A percentile compares a stretch with the other conserved stretches of the same genome.
Evolutionary conservation across 805 yeast species (phyloP).

Genomic region (Candida parachauliodes): DNA sequence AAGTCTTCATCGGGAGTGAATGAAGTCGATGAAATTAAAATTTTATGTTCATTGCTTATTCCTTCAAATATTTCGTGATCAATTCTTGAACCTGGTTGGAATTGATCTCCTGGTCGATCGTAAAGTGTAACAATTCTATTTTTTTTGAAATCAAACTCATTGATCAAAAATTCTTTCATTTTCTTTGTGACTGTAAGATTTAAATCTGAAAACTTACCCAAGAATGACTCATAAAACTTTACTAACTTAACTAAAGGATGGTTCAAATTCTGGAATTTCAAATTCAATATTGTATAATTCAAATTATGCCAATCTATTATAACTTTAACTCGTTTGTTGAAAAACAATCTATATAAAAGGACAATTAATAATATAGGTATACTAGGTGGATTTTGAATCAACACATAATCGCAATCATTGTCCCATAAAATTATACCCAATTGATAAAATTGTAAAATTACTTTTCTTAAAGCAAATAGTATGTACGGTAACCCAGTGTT

Average conservation of each 20-base stretch:
- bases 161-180: slow-evolving; percentile 59
- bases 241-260: slow-evolving; percentile 65
- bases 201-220: slow-evolving; percentile 63
- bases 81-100: slow-evolving; percentile 43
- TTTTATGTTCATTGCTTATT: slow-evolving; percentile 42
- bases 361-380: slow-evolving; percentile 74
- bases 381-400: slow-evolving; percentile 91
- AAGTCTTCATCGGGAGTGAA: slow-evolving; percentile 97
- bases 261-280: slow-evolving; percentile 50
- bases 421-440: slow-evolving; percentile 48
- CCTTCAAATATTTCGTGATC: slow-evolving; percentile 24
- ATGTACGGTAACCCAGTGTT: slow-evolving; percentile 51
- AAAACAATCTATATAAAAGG: slow-evolving; percentile 47
- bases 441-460: slow-evolving; percentile 48
- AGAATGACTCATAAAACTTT: slow-evolving; percentile 56
- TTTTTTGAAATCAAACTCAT: slow-evolving; percentile 49
- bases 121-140: slow-evolving; percentile 60
- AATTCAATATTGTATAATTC: slow-evolving; percentile 75
- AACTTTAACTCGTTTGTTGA: slow-evolving; percentile 54
- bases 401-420: slow-evolving; percentile 56
- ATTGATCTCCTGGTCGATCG: slow-evolving; percentile 79
- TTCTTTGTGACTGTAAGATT: slow-evolving; percentile 78
- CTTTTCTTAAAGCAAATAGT: slow-evolving; percentile 57
- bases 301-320: slow-evolving; percentile 96
- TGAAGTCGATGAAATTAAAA: slow-evolving; percentile 85